Evolutionary conservation across 2,329 filamentous ascomycete species (phyloP).

Genomic region (Geosmithia flava): DNA sequence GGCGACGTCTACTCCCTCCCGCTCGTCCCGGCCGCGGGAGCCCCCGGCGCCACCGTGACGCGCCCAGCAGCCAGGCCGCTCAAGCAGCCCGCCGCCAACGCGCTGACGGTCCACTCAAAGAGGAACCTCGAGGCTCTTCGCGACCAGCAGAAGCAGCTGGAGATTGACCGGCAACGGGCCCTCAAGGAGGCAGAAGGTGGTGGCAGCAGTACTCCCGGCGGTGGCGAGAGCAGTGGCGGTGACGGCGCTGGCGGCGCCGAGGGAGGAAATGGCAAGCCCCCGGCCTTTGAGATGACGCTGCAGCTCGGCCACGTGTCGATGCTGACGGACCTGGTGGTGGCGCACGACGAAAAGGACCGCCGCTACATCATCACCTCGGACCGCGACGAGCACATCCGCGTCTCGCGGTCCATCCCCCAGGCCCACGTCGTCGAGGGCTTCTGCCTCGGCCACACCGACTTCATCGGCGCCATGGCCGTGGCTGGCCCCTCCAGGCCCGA

Average conservation of each 20-base stretch:
- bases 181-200: slow-evolving; percentile 3
- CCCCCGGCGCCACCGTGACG: slow-evolving; percentile 2
- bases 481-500: slow-evolving; percentile 33
- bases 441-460: slow-evolving; percentile 79
- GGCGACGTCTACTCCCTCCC: slow-evolving; percentile 90
- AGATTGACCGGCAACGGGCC: slow-evolving; percentile 11
- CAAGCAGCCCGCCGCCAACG: slow-evolving; percentile 39
- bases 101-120: slow-evolving; percentile 50
- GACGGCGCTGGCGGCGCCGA: slow-evolving; percentile 15
- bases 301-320: slow-evolving; percentile 91
- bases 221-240: slow-evolving; percentile 5
- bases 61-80: slow-evolving; percentile 12
- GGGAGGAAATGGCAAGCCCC: not conserved
- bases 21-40: slow-evolving; percentile 31
- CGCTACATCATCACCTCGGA: slow-evolving; percentile 44
- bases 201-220: not conserved
- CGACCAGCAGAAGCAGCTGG: slow-evolving; percentile 39
- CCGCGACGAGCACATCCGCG: slow-evolving; percentile 65
- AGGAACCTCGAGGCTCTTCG: slow-evolving; percentile 49
- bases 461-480: slow-evolving; percentile 66
- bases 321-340: slow-evolving; percentile 62
- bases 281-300: slow-evolving; percentile 58
- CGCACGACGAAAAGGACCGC: slow-evolving; percentile 22
- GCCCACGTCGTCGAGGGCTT: slow-evolving; percentile 80
- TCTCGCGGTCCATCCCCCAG: slow-evolving; percentile 72